A percentile compares a stretch with the other conserved stretches of the same genome.
These are phyloP conservation scores for Calcarisporium arbuscula DNA, from an alignment of 2,329 filamentous ascomycete species.

Conservation along the genomic window DNA sequence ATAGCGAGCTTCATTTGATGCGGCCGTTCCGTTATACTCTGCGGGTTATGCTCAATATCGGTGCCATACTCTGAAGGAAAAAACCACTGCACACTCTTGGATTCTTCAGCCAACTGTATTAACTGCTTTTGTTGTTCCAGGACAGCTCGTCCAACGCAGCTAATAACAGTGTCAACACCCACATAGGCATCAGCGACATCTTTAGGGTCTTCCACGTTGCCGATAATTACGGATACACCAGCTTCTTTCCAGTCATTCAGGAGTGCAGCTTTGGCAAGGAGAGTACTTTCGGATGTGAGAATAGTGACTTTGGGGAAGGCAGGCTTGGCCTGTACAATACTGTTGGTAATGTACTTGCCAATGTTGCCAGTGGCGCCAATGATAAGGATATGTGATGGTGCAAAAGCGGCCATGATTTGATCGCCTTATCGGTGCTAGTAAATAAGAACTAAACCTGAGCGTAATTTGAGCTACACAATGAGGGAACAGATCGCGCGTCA, in stretches of 20 bases:
- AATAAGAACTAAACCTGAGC: too few relatives aligned
- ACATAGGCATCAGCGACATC: constrained; percentile 53
- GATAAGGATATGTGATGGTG: constrained; percentile 5
- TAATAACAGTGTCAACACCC: constrained; percentile 59
- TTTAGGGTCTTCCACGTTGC: constrained; percentile 28
- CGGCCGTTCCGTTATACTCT: constrained; percentile 54
- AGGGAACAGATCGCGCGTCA: too few relatives aligned
- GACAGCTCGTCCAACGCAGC: constrained; percentile 56
- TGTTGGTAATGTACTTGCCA: constrained; percentile 32
- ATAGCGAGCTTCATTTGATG: constrained; percentile 67
- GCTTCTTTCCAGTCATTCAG: constrained; percentile 4
- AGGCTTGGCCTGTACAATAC: constrained; percentile 27
- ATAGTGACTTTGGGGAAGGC: constrained; percentile 27
- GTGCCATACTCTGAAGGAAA: constrained; percentile 64
- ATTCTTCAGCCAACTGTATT: constrained; percentile 51
- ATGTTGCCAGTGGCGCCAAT: constrained; percentile 36
- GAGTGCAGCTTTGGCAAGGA: constrained; percentile 2
- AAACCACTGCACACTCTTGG: constrained; percentile 52
- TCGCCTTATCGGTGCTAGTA: too few relatives aligned
- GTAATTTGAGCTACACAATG: too few relatives aligned
- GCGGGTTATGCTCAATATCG: constrained; percentile 54
- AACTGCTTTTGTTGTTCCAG: constrained; percentile 56
- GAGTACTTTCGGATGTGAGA: constrained; percentile 17
- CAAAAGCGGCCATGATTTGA: constrained; percentile 2
- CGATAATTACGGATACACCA: constrained; percentile 15